These are phyloP conservation scores for Strobilomyces echinocephalus DNA, from an alignment of 768 basidiomycete genomes.

Conservation along the genomic window DNA sequence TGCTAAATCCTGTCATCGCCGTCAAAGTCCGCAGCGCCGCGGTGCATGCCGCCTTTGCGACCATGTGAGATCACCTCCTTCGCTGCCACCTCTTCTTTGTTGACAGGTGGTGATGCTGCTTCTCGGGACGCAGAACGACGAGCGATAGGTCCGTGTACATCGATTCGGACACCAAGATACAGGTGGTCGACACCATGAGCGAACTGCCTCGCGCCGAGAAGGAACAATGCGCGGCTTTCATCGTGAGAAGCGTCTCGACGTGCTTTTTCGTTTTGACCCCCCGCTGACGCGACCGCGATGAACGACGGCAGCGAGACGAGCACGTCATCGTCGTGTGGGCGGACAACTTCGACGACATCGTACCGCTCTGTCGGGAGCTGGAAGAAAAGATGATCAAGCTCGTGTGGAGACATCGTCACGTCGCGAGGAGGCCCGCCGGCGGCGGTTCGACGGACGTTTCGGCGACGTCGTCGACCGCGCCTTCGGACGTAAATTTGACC, in stretches of 20 bases:
- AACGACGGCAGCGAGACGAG: slow-evolving; percentile 63
- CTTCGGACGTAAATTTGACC: slow-evolving; percentile 50
- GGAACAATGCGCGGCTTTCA: slow-evolving; percentile 87
- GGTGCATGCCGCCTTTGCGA: slow-evolving; percentile 72
- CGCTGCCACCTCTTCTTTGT: not conserved
- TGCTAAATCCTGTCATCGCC: slow-evolving; percentile 77
- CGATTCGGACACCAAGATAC: slow-evolving; percentile 78
- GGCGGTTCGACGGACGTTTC: slow-evolving; percentile 32
- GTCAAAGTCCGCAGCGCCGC: slow-evolving; percentile 77
- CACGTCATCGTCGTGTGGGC: slow-evolving; percentile 79
- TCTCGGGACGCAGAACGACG: slow-evolving; percentile 38
- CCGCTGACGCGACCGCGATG: not conserved
- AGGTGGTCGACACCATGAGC: slow-evolving; percentile 68
- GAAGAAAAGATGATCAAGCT: slow-evolving; percentile 77
- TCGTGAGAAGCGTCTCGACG: slow-evolving; percentile 44
- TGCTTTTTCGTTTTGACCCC: not conserved
- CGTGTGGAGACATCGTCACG: slow-evolving; percentile 58
- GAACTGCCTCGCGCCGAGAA: slow-evolving; percentile 77
- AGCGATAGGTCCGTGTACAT: slow-evolving; percentile 59
- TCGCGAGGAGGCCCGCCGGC: slow-evolving; percentile 10
- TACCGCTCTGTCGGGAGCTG: slow-evolving; percentile 64
- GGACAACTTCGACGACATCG: slow-evolving; percentile 74
- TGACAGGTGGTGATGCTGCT: not conserved
- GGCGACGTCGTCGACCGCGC: slow-evolving; percentile 39
- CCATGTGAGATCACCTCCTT: slow-evolving; percentile 44